These are phyloP conservation scores for Aspergillus funiculosus DNA, from an alignment of 495 filamentous ascomycete genomes.

Conservation along the genomic window DNA sequence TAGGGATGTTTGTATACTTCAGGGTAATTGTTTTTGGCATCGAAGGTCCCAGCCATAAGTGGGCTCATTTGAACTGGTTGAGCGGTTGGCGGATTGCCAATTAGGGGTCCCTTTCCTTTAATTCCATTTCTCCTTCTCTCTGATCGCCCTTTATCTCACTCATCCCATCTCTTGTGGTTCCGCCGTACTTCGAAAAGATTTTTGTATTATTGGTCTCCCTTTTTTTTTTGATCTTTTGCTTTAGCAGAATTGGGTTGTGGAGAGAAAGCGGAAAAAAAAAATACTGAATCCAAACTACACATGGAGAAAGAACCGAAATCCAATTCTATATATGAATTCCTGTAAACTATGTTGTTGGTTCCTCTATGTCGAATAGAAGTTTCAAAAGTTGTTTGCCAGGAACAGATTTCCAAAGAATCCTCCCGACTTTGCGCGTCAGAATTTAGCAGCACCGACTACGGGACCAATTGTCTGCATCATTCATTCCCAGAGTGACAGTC, in stretches of 20 bases:
- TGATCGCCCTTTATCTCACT: not conserved
- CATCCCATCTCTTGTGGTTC: not conserved
- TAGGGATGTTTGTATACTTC: conserved; percentile 82
- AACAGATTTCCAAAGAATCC: too few species aligned
- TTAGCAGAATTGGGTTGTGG: not conserved
- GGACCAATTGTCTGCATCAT: conserved; percentile 51
- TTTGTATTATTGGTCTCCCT: conserved; percentile 1
- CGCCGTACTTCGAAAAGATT: not conserved
- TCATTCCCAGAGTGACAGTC: conserved; percentile 53
- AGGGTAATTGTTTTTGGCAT: conserved; percentile 97
- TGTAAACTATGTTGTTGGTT: too few species aligned
- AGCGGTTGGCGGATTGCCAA: conserved; percentile 50
- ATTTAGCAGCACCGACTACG: conserved; percentile 18
- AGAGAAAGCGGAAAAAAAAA: not conserved
- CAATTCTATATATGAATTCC: too few species aligned
- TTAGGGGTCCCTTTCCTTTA: conserved; percentile 20
- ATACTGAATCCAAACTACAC: not conserved
- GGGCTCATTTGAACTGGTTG: conserved; percentile 91
- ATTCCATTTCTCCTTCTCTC: not conserved
- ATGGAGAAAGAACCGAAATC: too few species aligned
- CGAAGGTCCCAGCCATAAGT: conserved; percentile 75
- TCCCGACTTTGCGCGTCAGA: too few species aligned
- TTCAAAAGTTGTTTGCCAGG: too few species aligned
- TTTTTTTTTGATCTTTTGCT: not conserved
- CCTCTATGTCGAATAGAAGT: too few species aligned